Evolutionary conservation across 306 rosid species (phyloP).

Genomic region (Acacia confusa): DNA sequence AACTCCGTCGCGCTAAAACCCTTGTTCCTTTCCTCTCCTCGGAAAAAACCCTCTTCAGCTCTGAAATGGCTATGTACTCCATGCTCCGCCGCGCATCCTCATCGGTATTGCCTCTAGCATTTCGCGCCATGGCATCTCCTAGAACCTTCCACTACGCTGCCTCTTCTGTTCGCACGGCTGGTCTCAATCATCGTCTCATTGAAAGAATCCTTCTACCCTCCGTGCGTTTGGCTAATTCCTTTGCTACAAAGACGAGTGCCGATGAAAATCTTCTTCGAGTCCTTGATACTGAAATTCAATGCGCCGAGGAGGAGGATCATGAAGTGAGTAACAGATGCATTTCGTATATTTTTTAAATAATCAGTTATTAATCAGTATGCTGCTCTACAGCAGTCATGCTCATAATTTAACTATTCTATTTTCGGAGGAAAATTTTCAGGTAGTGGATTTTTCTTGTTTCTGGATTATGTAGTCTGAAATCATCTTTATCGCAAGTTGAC

Average conservation of each 20-base stretch:
- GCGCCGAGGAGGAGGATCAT: conserved; percentile 42
- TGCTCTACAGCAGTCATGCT: background rate
- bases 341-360: background rate
- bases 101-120: conserved; percentile 45
- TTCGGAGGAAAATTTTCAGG: background rate
- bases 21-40: background rate
- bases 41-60: background rate
- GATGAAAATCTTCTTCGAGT: conserved; percentile 41
- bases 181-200: conserved; percentile 24
- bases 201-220: conserved; percentile 37
- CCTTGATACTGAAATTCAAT: conserved; percentile 60
- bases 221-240: conserved; percentile 44
- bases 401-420: background rate
- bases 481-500: background rate
- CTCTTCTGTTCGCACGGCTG: conserved; percentile 33
- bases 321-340: conserved; percentile 15
- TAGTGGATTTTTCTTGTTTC: background rate
- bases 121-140: conserved; percentile 42
- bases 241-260: conserved; percentile 31
- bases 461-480: background rate
- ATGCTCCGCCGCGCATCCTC: conserved; percentile 64
- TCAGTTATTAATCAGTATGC: background rate
- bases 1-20: conserved; percentile 21
- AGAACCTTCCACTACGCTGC: conserved; percentile 51
- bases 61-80: conserved; percentile 58